A percentile compares a stretch with the other conserved stretches of the same genome.
Evolutionary conservation across 495 filamentous ascomycete genomes (phyloP).

Genomic region (Aspergillus hancockii): DNA sequence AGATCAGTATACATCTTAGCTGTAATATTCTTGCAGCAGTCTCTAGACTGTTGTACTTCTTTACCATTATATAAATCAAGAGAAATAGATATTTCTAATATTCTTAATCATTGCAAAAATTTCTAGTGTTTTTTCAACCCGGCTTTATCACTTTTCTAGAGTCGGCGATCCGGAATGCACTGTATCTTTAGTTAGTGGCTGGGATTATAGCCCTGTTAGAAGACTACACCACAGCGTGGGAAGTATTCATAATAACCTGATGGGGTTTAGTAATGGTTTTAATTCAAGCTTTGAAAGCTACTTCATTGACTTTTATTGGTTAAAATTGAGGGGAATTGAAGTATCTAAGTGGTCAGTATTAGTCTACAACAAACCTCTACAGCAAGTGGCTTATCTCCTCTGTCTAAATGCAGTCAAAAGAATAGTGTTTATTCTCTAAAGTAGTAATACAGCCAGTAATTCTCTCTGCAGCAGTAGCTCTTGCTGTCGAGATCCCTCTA

Average conservation of each 20-base stretch:
- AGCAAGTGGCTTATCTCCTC: too few species aligned
- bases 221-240: conserved; percentile 73
- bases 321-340: conserved; percentile 63
- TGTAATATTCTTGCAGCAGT: conserved; percentile 61
- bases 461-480: conserved; percentile 48
- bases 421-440: too few species aligned
- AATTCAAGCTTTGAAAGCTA: conserved; percentile 65
- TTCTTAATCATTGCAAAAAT: too few species aligned
- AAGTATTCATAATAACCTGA: conserved; percentile 74
- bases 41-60: conserved; percentile 61
- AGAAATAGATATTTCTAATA: too few species aligned
- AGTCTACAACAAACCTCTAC: too few species aligned
- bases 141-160: conserved; percentile 61
- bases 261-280: conserved; percentile 80
- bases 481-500: conserved; percentile 60
- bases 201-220: conserved; percentile 61
- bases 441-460: conserved; percentile 52
- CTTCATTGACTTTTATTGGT: conserved; percentile 64
- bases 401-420: too few species aligned
- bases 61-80: too few species aligned
- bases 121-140: conserved; percentile 39
- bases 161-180: conserved; percentile 64
- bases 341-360: too few species aligned
- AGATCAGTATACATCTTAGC: conserved; percentile 62
- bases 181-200: conserved; percentile 72